Conservation (phyloP, 148 eudicot species). For the Vaccinium corymbosum region DNA sequence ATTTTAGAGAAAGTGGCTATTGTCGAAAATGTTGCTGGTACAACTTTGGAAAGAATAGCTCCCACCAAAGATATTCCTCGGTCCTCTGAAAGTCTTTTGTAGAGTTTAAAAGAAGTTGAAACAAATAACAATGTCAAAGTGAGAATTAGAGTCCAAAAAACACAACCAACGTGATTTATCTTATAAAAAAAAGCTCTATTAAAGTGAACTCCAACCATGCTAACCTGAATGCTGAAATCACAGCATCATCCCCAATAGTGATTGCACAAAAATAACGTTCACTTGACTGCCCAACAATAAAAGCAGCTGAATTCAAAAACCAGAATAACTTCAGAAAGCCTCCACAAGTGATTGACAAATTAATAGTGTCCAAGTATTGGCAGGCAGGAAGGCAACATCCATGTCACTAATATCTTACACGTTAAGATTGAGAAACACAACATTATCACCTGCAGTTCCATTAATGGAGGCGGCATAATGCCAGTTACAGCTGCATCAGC, state of each 20-base stretch:
- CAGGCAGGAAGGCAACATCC: constrained; percentile 2
- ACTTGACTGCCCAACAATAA: constrained; percentile 98
- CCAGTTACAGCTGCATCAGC: constrained; percentile 96
- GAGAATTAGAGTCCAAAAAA: background rate
- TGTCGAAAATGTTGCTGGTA: constrained; percentile 89
- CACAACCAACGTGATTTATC: background rate
- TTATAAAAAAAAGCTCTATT: background rate
- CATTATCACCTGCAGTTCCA: constrained; percentile 77
- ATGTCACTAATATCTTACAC: background rate
- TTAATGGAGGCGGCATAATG: constrained; percentile 87
- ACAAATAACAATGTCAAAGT: background rate
- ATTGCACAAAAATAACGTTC: constrained; percentile 85
- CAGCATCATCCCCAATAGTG: constrained; percentile 85
- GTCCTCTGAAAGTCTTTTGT: constrained; percentile 82
- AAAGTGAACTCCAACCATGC: constrained; percentile 11
- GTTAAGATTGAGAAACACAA: constrained; percentile 2
- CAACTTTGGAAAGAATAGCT: constrained; percentile 86
- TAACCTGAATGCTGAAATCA: constrained; percentile 91
- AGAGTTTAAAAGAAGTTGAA: constrained; percentile 15
- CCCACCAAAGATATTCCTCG: constrained; percentile 82
- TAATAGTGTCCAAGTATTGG: background rate
- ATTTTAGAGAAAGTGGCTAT: constrained; percentile 77
- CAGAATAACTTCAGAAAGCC: constrained; percentile 63
- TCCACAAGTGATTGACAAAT: constrained; percentile 21
- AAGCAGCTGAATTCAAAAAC: constrained; percentile 94